These are phyloP conservation scores for Chlorella vulgaris DNA, from an alignment of 139 green algal genomes.

Conservation along the genomic window DNA sequence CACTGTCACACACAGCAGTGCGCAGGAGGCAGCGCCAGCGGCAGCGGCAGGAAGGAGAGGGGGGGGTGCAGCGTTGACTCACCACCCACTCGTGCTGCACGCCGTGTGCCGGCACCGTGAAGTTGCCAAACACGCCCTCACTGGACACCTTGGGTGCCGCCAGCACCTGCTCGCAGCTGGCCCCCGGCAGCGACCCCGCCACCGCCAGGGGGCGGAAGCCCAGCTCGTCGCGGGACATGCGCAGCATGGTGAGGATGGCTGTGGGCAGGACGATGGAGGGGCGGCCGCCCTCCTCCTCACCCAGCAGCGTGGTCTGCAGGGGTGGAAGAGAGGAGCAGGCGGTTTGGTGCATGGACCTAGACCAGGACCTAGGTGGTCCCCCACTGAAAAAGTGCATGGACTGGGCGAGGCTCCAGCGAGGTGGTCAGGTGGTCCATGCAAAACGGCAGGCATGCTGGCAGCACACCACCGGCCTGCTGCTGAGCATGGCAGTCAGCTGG, in stretches of 20 bases:
- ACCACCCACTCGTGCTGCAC: slow-evolving; percentile 54
- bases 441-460: no score
- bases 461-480: no score
- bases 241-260: slow-evolving; percentile 53
- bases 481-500: no score
- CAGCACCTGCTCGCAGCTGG: slow-evolving; percentile 31
- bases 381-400: no score
- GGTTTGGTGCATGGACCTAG: neutral
- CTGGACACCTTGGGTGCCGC: slow-evolving; percentile 54
- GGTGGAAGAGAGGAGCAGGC: neutral
- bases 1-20: neutral
- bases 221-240: slow-evolving; percentile 72
- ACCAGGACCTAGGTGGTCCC: neutral
- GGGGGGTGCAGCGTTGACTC: slow-evolving; percentile 12
- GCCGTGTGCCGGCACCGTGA: slow-evolving; percentile 41
- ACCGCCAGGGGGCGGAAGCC: slow-evolving; percentile 61
- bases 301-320: slow-evolving; percentile 31
- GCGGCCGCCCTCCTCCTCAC: slow-evolving; percentile 6
- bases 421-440: no score
- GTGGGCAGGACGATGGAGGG: neutral
- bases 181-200: slow-evolving; percentile 36
- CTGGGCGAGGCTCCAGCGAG: no score
- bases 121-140: slow-evolving; percentile 66
- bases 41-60: neutral
- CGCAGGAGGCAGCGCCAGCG: neutral